Evolutionary conservation across 805 yeast species (phyloP).

Genomic region (Spathaspora arborariae): DNA sequence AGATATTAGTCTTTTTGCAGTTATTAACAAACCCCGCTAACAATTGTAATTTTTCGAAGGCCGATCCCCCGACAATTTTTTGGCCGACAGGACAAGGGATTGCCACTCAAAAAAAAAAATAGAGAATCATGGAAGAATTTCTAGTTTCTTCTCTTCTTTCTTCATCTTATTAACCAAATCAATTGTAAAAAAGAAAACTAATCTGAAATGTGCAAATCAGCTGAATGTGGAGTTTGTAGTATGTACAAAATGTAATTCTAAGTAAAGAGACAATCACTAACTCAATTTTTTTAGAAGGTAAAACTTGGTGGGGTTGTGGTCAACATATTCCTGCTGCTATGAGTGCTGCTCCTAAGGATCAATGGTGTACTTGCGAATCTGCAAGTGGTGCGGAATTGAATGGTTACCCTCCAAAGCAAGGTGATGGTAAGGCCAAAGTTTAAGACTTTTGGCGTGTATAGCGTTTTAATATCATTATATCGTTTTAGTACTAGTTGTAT

Average conservation of each 20-base stretch:
- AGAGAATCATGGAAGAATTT: background rate
- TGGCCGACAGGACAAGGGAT: background rate
- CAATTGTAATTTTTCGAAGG: background rate
- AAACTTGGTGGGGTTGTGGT: conserved; percentile 47
- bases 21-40: background rate
- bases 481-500: background rate
- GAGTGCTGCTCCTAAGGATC: conserved; percentile 27
- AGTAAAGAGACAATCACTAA: conserved; percentile 4
- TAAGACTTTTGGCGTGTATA: background rate
- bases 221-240: conserved; percentile 28
- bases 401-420: conserved; percentile 26
- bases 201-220: conserved; percentile 30
- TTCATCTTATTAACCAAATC: background rate
- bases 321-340: conserved; percentile 39
- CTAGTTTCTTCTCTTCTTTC: background rate
- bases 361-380: conserved; percentile 32
- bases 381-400: conserved; percentile 14
- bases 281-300: conserved; percentile 9
- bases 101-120: too few species aligned
- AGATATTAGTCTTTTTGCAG: too few species aligned
- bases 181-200: background rate
- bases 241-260: conserved; percentile 10
- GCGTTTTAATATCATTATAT: too few species aligned
- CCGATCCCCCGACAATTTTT: background rate
- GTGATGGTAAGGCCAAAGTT: conserved; percentile 15